Conservation (phyloP, 345 rosid genomes). For the Zanthoxylum bungeanum region DNA sequence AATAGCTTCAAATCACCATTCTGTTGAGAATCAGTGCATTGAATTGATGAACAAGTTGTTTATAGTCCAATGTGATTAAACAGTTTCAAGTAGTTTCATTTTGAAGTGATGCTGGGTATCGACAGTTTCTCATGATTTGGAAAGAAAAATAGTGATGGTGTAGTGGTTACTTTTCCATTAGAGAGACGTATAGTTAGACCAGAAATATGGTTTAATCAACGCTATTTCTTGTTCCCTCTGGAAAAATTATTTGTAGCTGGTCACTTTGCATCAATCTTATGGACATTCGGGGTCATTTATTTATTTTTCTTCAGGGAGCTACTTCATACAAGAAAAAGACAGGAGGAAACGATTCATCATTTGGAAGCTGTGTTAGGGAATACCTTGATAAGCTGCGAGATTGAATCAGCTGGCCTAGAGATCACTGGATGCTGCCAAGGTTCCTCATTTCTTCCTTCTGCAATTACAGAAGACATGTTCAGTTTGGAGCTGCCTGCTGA, state of each 20-base stretch:
- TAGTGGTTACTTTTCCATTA: not conserved
- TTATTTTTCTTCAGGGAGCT: conserved; percentile 35
- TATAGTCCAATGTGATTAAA: not conserved
- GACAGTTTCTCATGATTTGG: not conserved
- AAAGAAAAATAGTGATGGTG: not conserved
- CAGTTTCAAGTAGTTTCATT: not conserved
- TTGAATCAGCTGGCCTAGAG: conserved; percentile 49
- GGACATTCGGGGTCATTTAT: not conserved
- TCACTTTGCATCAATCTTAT: not conserved
- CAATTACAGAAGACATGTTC: conserved; percentile 47
- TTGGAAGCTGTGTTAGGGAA: conserved; percentile 44
- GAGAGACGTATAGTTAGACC: not conserved
- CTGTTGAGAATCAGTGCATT: not conserved
- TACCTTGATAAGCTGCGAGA: conserved; percentile 59
- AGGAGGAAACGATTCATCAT: conserved; percentile 37
- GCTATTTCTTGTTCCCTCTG: not conserved
- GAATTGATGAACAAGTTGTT: not conserved
- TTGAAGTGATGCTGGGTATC: not conserved
- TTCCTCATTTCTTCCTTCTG: conserved; percentile 52
- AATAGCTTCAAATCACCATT: not conserved
- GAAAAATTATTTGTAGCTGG: not conserved
- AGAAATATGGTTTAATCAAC: not conserved
- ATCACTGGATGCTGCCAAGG: conserved; percentile 59
- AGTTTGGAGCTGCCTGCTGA: conserved; percentile 39
- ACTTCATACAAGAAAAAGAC: conserved; percentile 47